These are phyloP conservation scores for Neospora caninum DNA, from an alignment of 169 alveolate genomes.

Conservation along the genomic window DNA sequence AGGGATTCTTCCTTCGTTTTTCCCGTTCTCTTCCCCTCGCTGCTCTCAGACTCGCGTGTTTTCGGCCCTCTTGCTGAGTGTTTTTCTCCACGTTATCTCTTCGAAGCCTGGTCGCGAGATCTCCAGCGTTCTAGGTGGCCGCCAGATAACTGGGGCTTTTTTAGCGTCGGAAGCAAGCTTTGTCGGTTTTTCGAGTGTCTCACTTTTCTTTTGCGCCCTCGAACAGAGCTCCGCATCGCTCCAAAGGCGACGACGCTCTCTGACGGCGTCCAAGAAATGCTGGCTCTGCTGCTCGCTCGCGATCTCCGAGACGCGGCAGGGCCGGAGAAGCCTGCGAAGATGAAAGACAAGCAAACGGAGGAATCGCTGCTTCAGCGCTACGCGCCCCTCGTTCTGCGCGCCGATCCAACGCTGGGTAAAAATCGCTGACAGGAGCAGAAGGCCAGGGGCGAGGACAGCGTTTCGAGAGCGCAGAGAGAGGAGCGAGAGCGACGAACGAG, in stretches of 20 bases:
- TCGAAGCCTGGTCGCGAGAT: too few species aligned
- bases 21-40: neutral
- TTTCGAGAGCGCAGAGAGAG: too few species aligned
- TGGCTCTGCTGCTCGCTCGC: neutral
- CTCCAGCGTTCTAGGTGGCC: too few species aligned
- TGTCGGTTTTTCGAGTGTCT: too few species aligned
- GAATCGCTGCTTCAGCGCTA: neutral
- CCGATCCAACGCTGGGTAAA: neutral
- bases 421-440: neutral
- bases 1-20: neutral
- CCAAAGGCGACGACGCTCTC: conserved; percentile 35
- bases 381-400: conserved; percentile 29
- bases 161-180: too few species aligned
- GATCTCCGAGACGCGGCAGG: neutral
- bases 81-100: too few species aligned
- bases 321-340: neutral
- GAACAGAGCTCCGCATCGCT: conserved; percentile 8
- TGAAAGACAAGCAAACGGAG: neutral
- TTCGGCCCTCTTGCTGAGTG: too few species aligned
- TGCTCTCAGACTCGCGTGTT: neutral
- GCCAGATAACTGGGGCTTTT: too few species aligned
- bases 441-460: too few species aligned
- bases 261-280: conserved; percentile 15
- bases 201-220: neutral
- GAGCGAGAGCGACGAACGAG: too few species aligned